Percentiles rank a stretch among this genome's conserved stretches.
These are phyloP conservation scores for Bullera alba DNA, from an alignment of 768 basidiomycete species.

Conservation along the genomic window DNA sequence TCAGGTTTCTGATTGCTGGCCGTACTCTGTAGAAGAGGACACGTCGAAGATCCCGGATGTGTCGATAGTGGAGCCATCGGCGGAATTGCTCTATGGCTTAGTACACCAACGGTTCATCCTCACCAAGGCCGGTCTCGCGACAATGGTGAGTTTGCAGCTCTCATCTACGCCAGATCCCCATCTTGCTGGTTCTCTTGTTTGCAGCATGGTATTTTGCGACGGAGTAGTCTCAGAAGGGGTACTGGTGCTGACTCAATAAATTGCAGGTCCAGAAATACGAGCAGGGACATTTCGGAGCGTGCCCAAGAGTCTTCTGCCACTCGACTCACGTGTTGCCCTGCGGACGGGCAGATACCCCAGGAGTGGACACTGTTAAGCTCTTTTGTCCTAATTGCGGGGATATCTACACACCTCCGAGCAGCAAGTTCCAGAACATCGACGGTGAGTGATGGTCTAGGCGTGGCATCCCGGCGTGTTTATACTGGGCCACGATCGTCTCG, in stretches of 20 bases:
- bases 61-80: slow-evolving; percentile 94
- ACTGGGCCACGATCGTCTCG: neutral
- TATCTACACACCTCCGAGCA: slow-evolving; percentile 90
- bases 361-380: slow-evolving; percentile 92
- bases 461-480: neutral
- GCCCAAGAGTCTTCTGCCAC: slow-evolving; percentile 90
- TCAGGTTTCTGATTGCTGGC: neutral
- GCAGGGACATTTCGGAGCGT: slow-evolving; percentile 78
- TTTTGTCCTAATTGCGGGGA: slow-evolving; percentile 98
- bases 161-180: no score
- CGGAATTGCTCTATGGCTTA: slow-evolving; percentile 92
- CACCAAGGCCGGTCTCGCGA: slow-evolving; percentile 83
- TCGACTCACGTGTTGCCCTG: slow-evolving; percentile 86
- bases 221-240: neutral
- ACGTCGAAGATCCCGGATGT: slow-evolving; percentile 94
- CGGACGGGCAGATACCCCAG: slow-evolving; percentile 90
- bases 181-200: neutral
- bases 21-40: slow-evolving; percentile 57
- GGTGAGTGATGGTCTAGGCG: slow-evolving; percentile 53
- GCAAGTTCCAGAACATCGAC: slow-evolving; percentile 90
- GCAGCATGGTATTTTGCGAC: neutral
- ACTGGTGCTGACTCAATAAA: slow-evolving; percentile 1
- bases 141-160: slow-evolving; percentile 68
- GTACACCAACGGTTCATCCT: slow-evolving; percentile 97
- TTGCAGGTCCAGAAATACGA: slow-evolving; percentile 91